phyloP scores from a whole-genome alignment of 305 asterid genomes.

The Fraxinus baroniana region DNA sequence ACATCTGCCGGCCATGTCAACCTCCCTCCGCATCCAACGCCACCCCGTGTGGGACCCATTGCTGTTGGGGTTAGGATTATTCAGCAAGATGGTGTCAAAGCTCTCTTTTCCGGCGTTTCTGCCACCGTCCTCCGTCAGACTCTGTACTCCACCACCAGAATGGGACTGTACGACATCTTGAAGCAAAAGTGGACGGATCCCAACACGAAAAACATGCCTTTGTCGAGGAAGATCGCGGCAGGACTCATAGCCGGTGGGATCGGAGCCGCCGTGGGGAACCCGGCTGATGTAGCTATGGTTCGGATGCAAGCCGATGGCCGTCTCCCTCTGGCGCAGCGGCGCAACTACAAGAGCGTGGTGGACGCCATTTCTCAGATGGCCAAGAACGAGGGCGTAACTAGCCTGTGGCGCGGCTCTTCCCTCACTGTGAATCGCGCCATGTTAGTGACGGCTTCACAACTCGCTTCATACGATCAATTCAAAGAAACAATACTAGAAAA shows the following conservation, averaged over 20 bases:
- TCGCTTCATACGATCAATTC: conserved; percentile 50
- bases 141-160: conserved; percentile 53
- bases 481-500: conserved; percentile 35
- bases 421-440: conserved; percentile 57
- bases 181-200: conserved; percentile 49
- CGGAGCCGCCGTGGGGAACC: conserved; percentile 58
- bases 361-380: conserved; percentile 47
- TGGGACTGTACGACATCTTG: conserved; percentile 54
- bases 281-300: conserved; percentile 60
- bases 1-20: too few species aligned
- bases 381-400: conserved; percentile 38
- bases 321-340: conserved; percentile 41
- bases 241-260: conserved; percentile 50
- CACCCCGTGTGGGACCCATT: conserved; percentile 40
- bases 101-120: conserved; percentile 53
- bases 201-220: conserved; percentile 30
- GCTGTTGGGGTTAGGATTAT: conserved; percentile 41
- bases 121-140: conserved; percentile 61
- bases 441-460: conserved; percentile 52
- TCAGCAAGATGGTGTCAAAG: conserved; percentile 43
- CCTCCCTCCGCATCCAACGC: conserved; percentile 26
- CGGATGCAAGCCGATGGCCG: conserved; percentile 62
- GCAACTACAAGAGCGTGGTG: conserved; percentile 48
- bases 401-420: conserved; percentile 60
- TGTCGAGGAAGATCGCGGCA: conserved; percentile 36